Evolutionary conservation across 768 basidiomycete genomes (phyloP).

Genomic region (Candolleomyces eurysporus): DNA sequence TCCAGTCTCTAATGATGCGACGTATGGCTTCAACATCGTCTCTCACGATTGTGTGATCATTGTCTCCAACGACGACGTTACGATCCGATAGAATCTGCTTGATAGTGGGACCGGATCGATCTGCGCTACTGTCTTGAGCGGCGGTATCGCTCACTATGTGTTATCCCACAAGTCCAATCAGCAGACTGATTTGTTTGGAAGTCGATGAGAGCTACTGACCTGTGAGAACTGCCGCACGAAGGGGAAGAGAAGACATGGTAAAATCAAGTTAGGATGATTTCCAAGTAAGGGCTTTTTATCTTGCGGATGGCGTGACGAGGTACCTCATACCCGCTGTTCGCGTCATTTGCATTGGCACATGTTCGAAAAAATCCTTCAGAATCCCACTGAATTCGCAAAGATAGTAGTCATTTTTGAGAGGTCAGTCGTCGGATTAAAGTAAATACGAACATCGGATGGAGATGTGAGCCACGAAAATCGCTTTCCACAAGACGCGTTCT

Average conservation of each 20-base stretch:
- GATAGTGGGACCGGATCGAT: slow-evolving; percentile 68
- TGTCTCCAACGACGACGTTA: slow-evolving; percentile 18
- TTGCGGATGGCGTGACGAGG: no score
- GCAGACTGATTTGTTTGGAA: background rate
- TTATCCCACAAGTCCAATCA: background rate
- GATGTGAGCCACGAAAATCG: no score
- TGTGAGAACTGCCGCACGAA: slow-evolving; percentile 19
- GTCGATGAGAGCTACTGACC: slow-evolving; percentile 9
- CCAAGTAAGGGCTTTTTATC: no score
- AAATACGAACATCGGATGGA: no score
- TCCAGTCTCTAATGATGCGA: slow-evolving; percentile 44
- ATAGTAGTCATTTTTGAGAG: no score
- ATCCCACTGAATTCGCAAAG: no score
- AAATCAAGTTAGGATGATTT: no score
- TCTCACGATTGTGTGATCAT: slow-evolving; percentile 50
- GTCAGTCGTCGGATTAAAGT: no score
- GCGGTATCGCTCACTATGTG: slow-evolving; percentile 71
- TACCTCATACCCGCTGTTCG: no score
- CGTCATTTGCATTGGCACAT: no score
- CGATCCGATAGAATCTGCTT: slow-evolving; percentile 41
- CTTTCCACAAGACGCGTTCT: no score
- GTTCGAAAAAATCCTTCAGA: no score
- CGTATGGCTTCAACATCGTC: slow-evolving; percentile 61
- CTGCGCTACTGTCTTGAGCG: slow-evolving; percentile 41
- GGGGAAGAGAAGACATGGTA: background rate